Conservation (phyloP, 2,329 filamentous ascomycete species). For the Pseudocercospora vitis region DNA sequence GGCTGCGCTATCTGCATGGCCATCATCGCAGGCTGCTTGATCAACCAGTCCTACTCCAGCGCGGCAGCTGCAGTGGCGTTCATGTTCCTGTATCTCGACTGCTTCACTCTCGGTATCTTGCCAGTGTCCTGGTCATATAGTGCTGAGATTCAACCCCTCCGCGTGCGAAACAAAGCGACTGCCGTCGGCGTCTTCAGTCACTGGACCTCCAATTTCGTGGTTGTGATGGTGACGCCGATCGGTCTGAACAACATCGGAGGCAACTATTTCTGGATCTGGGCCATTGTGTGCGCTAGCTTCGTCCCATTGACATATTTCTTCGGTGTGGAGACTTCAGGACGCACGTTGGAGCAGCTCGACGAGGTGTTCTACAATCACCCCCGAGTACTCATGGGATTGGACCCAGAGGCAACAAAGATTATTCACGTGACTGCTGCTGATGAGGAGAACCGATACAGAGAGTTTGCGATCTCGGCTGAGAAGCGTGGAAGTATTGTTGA, state of each 20-base stretch:
- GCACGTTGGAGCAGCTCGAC: slow-evolving; percentile 33
- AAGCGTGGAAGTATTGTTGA: slow-evolving; percentile 11
- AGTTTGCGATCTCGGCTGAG: slow-evolving; percentile 23
- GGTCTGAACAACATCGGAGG: slow-evolving; percentile 40
- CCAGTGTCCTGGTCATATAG: slow-evolving; percentile 45
- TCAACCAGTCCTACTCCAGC: slow-evolving; percentile 29
- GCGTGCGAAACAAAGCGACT: slow-evolving; percentile 51
- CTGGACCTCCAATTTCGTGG: slow-evolving; percentile 51
- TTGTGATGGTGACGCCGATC: slow-evolving; percentile 30
- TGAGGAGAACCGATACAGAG: slow-evolving; percentile 25
- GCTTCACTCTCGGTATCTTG: slow-evolving; percentile 53
- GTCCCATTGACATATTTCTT: slow-evolving; percentile 48
- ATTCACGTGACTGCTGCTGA: slow-evolving; percentile 26
- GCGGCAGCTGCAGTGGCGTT: slow-evolving; percentile 39
- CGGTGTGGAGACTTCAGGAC: slow-evolving; percentile 35
- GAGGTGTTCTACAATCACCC: slow-evolving; percentile 38
- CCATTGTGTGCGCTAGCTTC: slow-evolving; percentile 53
- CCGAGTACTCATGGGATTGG: slow-evolving; percentile 37
- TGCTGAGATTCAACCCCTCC: slow-evolving; percentile 51
- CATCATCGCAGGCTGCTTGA: slow-evolving; percentile 38
- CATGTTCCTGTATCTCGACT: slow-evolving; percentile 55
- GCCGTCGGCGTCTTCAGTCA: slow-evolving; percentile 51
- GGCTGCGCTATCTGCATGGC: slow-evolving; percentile 40
- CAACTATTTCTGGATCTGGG: slow-evolving; percentile 58
- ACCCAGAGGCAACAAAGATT: slow-evolving; percentile 30